Base-by-base conservation (phyloP, 2,329 filamentous ascomycete species). In the Proliferodiscus dingleyae region DNA sequence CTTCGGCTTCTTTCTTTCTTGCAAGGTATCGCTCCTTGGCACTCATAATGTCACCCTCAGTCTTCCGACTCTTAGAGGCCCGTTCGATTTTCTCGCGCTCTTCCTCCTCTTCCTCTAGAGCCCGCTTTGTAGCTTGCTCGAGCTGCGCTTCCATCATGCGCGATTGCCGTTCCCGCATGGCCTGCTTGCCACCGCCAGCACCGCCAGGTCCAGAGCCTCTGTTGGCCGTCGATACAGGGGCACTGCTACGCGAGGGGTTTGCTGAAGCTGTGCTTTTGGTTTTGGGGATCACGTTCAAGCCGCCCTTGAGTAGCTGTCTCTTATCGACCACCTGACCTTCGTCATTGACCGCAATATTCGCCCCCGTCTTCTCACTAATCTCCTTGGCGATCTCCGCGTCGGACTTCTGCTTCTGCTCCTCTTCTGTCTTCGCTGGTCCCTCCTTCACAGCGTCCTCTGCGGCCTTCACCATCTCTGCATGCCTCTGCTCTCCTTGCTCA, bases 291-390 rank as follows among this genome's bases (percentile, higher is more conserved):
- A 93, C 68, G 57, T 94, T 94, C 41, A 94, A 72, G 21, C 87
- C 87, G 5, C 86, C 84, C 37, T 71, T 75, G 5, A 94, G 75
- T 7, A 93, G 71, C 63, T 93, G 83, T n/a, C 87, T 75, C 70
- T 89, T 91, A 63, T 94, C 87, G 21, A 88, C 83, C 2, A 93
- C 82, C 61, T 90, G 80, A 0, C 87, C 87, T 30, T 93, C 87
- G 50, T 93, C 87, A 58, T 91, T 91, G 57, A 91, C 67, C 6
- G 80, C 76, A 30, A 93, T 76, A 3, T 71, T 69, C 0, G 68
- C 81, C 52, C 70, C 79, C 50, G 72, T 57, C 53, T 73, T 80
- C 30, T 78, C 74, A 43, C 83, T 83, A 42, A 89, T 74, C 58
- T 87, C 82, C 38, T 71, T 73, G 4, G 83, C 84, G n/a, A 81